These are phyloP conservation scores for Mallotus repandus DNA, from an alignment of 441 rosid species.

Conservation along the genomic window DNA sequence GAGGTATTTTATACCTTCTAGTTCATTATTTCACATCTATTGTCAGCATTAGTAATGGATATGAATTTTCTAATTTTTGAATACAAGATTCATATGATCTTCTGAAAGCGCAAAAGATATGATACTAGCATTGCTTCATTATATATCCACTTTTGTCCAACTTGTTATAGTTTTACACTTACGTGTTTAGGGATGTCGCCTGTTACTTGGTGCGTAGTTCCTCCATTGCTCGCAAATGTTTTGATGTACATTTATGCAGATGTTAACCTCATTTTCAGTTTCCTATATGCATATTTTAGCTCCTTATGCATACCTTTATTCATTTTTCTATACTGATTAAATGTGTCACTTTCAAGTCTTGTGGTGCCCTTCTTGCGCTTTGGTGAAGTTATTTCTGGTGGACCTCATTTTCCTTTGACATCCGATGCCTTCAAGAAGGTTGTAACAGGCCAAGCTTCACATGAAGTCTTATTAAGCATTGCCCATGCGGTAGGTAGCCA, in stretches of 20 bases:
- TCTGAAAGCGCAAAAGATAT: not conserved
- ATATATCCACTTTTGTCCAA: not conserved
- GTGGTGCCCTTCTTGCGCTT: slow-evolving; percentile 91
- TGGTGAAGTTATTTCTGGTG: slow-evolving; percentile 79
- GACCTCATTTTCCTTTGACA: slow-evolving; percentile 87
- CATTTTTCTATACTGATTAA: slow-evolving; percentile 25
- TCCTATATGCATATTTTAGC: not conserved
- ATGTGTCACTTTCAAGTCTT: slow-evolving; percentile 49
- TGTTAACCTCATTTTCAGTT: not conserved
- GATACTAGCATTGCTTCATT: not conserved
- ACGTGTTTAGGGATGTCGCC: not conserved
- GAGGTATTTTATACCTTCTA: slow-evolving; percentile 42
- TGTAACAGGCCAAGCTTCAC: slow-evolving; percentile 84
- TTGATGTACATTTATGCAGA: not conserved
- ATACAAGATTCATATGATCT: not conserved
- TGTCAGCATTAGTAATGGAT: not conserved
- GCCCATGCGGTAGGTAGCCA: slow-evolving; percentile 71
- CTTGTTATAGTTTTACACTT: not conserved
- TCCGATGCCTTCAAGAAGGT: slow-evolving; percentile 91
- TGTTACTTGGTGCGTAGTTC: slow-evolving; percentile 2
- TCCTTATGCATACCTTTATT: not conserved
- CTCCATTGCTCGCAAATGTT: not conserved
- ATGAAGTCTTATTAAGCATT: slow-evolving; percentile 66
- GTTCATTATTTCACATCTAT: not conserved
- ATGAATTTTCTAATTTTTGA: not conserved